These are phyloP conservation scores for Microstroma glucosiphilum DNA, from an alignment of 1,284 basidiomycete genomes.

Conservation along the genomic window DNA sequence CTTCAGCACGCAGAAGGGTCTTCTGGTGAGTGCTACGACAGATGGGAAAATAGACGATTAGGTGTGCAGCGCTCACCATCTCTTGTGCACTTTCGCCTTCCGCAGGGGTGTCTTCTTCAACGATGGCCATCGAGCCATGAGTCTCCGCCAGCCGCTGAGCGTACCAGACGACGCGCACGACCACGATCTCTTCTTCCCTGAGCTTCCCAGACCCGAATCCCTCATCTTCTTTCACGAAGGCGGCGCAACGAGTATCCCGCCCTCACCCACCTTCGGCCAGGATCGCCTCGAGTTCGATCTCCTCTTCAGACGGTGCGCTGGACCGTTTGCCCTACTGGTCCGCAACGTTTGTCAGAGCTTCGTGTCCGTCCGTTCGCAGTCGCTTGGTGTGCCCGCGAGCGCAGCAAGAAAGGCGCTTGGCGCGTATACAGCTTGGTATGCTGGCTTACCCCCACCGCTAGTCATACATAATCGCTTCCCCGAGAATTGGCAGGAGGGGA, in stretches of 20 bases:
- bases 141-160: not conserved
- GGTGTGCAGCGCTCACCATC: not conserved
- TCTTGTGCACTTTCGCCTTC: not conserved
- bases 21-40: too few species aligned
- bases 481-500: not conserved
- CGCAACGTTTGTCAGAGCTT: not conserved
- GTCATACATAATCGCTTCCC: not conserved
- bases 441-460: not conserved
- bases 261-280: too few species aligned
- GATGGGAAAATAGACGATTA: not conserved
- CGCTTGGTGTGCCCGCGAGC: not conserved
- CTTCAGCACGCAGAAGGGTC: too few species aligned
- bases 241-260: too few species aligned
- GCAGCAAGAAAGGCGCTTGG: not conserved
- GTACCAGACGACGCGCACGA: not conserved
- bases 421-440: not conserved
- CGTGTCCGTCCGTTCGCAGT: slow-evolving; percentile 1
- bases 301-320: too few species aligned
- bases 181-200: not conserved
- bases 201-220: too few species aligned
- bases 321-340: too few species aligned
- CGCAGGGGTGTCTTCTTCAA: not conserved
- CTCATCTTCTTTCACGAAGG: too few species aligned
- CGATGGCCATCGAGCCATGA: not conserved
- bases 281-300: too few species aligned